Evolutionary conservation across 768 basidiomycete species (phyloP).

Genomic region (Leccinum variicolor): DNA sequence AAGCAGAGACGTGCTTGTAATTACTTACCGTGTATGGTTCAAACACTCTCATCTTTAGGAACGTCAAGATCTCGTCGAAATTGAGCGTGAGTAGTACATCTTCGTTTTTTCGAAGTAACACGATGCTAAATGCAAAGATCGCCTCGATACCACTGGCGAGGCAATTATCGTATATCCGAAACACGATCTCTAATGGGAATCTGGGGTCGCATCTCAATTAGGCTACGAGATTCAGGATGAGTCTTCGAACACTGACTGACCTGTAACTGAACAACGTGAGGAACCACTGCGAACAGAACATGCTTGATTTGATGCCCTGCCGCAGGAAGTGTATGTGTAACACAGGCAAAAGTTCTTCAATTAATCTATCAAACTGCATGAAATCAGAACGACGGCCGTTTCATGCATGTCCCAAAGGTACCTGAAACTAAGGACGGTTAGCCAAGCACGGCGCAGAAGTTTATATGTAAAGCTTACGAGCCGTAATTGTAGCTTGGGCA

Average conservation of each 20-base stretch:
- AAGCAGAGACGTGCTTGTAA: neutral
- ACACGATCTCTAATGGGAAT: slow-evolving; percentile 92
- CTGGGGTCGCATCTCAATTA: slow-evolving; percentile 37
- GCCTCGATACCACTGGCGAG: slow-evolving; percentile 97
- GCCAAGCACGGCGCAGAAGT: neutral
- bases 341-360: slow-evolving; percentile 91
- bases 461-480: slow-evolving; percentile 50
- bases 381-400: slow-evolving; percentile 14
- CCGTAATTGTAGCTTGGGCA: slow-evolving; percentile 94
- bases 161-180: slow-evolving; percentile 94
- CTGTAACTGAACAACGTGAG: slow-evolving; percentile 95
- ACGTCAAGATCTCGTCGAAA: slow-evolving; percentile 87
- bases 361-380: slow-evolving; percentile 82
- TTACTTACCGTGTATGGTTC: slow-evolving; percentile 67
- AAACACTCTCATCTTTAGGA: slow-evolving; percentile 77
- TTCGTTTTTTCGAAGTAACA: slow-evolving; percentile 86
- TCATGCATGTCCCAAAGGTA: slow-evolving; percentile 27
- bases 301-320: slow-evolving; percentile 94
- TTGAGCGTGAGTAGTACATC: slow-evolving; percentile 71
- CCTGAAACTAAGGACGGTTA: slow-evolving; percentile 53
- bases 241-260: slow-evolving; percentile 33
- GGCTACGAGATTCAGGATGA: neutral
- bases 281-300: slow-evolving; percentile 99
- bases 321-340: slow-evolving; percentile 91
- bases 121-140: slow-evolving; percentile 91